phyloP scores from a whole-genome alignment of 768 basidiomycete species.

The Suillus bovinus region DNA sequence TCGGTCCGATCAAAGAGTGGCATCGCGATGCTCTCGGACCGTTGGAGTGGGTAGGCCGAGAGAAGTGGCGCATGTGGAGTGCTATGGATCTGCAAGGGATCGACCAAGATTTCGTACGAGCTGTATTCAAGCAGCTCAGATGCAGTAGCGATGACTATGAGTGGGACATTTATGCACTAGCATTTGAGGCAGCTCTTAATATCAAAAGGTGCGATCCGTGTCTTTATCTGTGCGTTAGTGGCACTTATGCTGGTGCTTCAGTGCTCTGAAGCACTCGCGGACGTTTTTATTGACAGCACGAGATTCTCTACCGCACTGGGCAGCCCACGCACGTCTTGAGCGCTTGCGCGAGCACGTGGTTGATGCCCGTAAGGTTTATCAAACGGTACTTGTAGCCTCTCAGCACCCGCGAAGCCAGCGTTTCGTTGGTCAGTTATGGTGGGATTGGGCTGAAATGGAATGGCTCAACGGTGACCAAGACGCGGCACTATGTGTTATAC shows the following conservation, averaged over 20 bases:
- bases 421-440: constrained; percentile 59
- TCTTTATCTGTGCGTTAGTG: constrained; percentile 9
- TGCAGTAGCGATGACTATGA: constrained; percentile 48
- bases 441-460: constrained; percentile 85
- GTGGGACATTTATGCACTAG: constrained; percentile 67
- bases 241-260: constrained; percentile 27
- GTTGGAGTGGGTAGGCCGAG: constrained; percentile 46
- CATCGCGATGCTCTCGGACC: constrained; percentile 50
- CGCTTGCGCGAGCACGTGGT: constrained; percentile 59
- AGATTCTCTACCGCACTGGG: constrained; percentile 67
- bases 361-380: constrained; percentile 79
- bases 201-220: constrained; percentile 50
- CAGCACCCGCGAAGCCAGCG: constrained; percentile 35
- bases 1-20: constrained; percentile 75
- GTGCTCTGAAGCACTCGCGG: constrained; percentile 71
- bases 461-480: constrained; percentile 61
- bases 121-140: constrained; percentile 60
- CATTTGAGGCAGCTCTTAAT: constrained; percentile 64
- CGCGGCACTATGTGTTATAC: constrained; percentile 51
- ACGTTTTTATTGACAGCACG: constrained; percentile 54
- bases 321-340: constrained; percentile 76
- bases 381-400: constrained; percentile 58
- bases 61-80: constrained; percentile 44
- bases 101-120: constrained; percentile 50
- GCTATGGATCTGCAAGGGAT: constrained; percentile 50